Percentiles rank a stretch among this genome's conserved stretches.
These are phyloP conservation scores for Drosera capensis DNA, from an alignment of 148 eudicot species.

Conservation along the genomic window DNA sequence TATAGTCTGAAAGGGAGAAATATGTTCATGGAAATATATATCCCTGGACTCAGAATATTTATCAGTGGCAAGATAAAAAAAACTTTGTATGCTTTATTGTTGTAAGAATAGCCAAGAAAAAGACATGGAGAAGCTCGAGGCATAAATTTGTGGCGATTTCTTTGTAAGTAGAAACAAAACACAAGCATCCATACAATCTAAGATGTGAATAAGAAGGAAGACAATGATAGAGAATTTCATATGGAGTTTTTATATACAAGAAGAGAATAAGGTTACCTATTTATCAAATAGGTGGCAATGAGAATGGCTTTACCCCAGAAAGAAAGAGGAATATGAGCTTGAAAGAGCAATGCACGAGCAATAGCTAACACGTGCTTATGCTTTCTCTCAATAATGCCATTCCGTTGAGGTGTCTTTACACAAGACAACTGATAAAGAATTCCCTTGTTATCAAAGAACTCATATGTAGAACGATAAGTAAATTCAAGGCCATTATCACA, in stretches of 20 bases:
- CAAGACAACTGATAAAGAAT: neutral
- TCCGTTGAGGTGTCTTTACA: neutral
- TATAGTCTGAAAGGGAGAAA: neutral
- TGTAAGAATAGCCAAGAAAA: neutral
- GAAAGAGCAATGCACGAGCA: neutral
- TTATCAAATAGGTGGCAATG: neutral
- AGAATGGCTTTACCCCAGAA: neutral
- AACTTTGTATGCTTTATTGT: neutral
- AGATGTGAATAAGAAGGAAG: neutral
- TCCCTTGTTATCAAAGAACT: neutral
- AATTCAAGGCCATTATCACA: neutral
- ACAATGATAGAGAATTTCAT: neutral
- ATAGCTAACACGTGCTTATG: neutral
- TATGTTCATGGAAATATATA: neutral
- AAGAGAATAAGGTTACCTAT: neutral
- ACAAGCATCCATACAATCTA: neutral
- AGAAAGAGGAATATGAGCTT: neutral
- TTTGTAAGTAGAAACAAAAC: neutral
- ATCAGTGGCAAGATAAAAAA: neutral
- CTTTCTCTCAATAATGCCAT: neutral
- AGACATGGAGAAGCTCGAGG: neutral
- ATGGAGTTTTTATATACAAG: neutral
- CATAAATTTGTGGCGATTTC: neutral
- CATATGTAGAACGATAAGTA: too few relatives aligned
- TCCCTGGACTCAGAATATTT: neutral